Conservation (phyloP, 768 basidiomycete genomes). For the Cystofilobasidium bisporidii region DNA sequence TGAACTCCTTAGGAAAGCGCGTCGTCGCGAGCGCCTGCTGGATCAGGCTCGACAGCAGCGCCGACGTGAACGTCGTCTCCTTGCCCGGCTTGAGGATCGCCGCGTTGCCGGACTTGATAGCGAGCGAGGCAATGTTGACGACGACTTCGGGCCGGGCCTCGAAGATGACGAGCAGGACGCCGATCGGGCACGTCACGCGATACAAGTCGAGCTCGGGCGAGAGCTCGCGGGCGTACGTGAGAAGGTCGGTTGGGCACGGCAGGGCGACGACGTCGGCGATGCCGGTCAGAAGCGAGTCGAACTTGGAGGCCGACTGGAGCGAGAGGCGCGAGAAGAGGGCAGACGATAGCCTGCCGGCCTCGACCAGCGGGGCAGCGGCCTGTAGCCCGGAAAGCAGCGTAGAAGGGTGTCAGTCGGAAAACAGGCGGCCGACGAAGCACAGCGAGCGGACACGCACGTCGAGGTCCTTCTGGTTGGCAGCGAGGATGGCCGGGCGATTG, state of each 20-base stretch:
- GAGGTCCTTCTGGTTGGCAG: constrained; percentile 73
- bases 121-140: constrained; percentile 89
- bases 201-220: constrained; percentile 81
- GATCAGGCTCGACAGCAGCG: constrained; percentile 68
- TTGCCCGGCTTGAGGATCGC: constrained; percentile 97
- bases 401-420: too few relatives aligned
- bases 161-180: constrained; percentile 90
- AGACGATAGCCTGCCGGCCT: constrained; percentile 69
- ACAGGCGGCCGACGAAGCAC: neutral
- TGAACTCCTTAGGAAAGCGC: constrained; percentile 62
- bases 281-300: constrained; percentile 87
- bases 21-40: constrained; percentile 64
- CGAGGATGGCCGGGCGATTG: constrained; percentile 59
- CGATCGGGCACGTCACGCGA: constrained; percentile 90
- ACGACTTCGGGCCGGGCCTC: constrained; percentile 96
- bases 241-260: constrained; percentile 73
- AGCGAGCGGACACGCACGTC: constrained; percentile 45
- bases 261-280: constrained; percentile 75
- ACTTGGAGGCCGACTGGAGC: constrained; percentile 57
- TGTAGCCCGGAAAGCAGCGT: constrained; percentile 38
- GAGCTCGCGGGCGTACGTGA: constrained; percentile 80
- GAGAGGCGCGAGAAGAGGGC: constrained; percentile 81
- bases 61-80: constrained; percentile 74
- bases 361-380: constrained; percentile 69
- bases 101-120: constrained; percentile 91